Evolutionary conservation across 371 early-diverging fungal genomes (phyloP), one percentile per base, ranked within the genome.

Genomic region (Mortierella sp.): DNA sequence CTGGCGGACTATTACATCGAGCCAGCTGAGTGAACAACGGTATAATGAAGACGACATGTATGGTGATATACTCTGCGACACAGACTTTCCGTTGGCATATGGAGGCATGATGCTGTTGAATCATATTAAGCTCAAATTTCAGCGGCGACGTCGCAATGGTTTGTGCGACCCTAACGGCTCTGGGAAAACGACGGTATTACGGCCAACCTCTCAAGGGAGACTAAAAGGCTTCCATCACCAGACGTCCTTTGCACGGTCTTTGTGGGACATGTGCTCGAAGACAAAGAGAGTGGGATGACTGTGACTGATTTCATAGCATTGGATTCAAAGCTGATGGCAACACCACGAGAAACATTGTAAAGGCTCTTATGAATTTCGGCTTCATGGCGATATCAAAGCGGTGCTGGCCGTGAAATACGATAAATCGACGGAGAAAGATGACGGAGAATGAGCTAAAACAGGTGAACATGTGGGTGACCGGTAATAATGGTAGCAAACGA

Each of bases 101-200:
- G 95, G 95, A 76, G 93, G 91, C n/a, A 92, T 92, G 87, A 88
- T 93, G 81, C 84, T 95, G 71, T 81, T 95, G 70, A 93, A 92
- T 79, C 89, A 92, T 72, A 92, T 94, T 64, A 89, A 90, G 75
- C 86, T 95, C 68, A 90, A 87, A 83, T 85, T 95, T 47, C 91
- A 91, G 83, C 89, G 92, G 70, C 94, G 95, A 66, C 90, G 88
- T 64, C 91, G 93, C 37, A 94, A 95, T 79, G 95, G 94, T 83
- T 83, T 95, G 17, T 93, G 93, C 78, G 95, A 94, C 60, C 88
- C 85, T 68, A 96, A 95, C 88, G 97, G 96, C 67, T 89, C 93
- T 75, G 97, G 97, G 68, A 96, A 96, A 83, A 91, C 94, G 45
- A 96, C 97, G 43, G 86, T 96, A 57, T 89, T 96, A 91, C 89